Evolutionary conservation across 1,284 basidiomycete genomes (phyloP).

Genomic region (Austroboletus niveus): DNA sequence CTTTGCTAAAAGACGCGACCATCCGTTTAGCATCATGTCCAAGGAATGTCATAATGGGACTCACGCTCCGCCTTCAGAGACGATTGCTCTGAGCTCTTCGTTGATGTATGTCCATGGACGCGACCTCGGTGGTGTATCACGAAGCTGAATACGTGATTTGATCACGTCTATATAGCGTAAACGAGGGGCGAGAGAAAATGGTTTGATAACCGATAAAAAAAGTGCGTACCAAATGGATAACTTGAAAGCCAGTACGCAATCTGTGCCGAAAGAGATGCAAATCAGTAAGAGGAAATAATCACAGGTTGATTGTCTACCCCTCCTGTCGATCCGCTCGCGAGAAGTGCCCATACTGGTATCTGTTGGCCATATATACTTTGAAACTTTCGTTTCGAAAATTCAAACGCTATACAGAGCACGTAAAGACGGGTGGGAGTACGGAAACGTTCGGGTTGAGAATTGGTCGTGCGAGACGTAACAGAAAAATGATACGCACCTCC

Average conservation of each 20-base stretch:
- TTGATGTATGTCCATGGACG: slow-evolving; percentile 83
- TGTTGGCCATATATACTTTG: slow-evolving; percentile 56
- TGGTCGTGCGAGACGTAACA: background rate
- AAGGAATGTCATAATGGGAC: slow-evolving; percentile 30
- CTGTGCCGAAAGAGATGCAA: slow-evolving; percentile 36
- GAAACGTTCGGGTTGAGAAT: too few species aligned
- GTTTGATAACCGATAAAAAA: background rate
- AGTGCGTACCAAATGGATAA: slow-evolving; percentile 72
- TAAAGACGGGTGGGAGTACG: too few species aligned
- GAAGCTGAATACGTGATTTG: slow-evolving; percentile 87
- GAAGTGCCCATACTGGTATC: slow-evolving; percentile 86
- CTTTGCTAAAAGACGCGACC: slow-evolving; percentile 42
- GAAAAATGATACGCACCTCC: slow-evolving; percentile 46
- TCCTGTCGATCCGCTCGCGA: slow-evolving; percentile 85
- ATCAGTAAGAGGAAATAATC: too few species aligned
- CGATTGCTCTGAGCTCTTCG: slow-evolving; percentile 64
- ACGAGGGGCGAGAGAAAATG: background rate
- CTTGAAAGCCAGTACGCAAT: slow-evolving; percentile 93
- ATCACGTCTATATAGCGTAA: slow-evolving; percentile 67
- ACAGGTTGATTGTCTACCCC: slow-evolving; percentile 49
- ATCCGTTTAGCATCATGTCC: slow-evolving; percentile 4
- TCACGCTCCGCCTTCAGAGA: slow-evolving; percentile 75
- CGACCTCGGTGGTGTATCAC: slow-evolving; percentile 70
- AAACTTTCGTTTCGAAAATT: slow-evolving; percentile 83
- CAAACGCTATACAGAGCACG: slow-evolving; percentile 61